A percentile compares a stretch with the other conserved stretches of the same genome.
Conservation (phyloP, 2,329 filamentous ascomycete genomes). For the Neonectria ditissima region DNA sequence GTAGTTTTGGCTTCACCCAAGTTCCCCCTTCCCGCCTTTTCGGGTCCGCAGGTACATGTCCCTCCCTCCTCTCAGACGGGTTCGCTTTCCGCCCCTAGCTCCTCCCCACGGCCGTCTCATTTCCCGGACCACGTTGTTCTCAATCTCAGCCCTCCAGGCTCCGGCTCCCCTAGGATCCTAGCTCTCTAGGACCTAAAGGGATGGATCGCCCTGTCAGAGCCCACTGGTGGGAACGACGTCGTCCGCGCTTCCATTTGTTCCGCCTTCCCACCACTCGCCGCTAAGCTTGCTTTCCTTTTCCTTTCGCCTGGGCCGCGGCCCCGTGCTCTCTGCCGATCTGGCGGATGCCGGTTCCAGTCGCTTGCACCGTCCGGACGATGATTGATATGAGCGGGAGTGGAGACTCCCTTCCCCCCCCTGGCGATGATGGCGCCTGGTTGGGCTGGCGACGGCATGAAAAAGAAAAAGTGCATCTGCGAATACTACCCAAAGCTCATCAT, state of each 20-base stretch:
- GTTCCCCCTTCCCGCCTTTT: conserved; percentile 18
- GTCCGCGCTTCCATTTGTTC: conserved; percentile 27
- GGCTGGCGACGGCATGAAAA: conserved; percentile 6
- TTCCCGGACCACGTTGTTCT: conserved; percentile 24
- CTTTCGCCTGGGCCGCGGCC: conserved; percentile 36
- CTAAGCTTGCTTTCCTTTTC: conserved; percentile 12
- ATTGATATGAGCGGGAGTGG: conserved; percentile 21
- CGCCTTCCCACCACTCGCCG: conserved; percentile 32
- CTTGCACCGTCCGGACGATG: neutral
- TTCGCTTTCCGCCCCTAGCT: conserved; percentile 18
- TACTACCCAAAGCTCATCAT: neutral
- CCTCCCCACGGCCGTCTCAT: conserved; percentile 22
- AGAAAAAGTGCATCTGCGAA: neutral
- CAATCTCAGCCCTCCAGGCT: conserved; percentile 9
- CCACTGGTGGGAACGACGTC: conserved; percentile 38
- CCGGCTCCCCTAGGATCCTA: conserved; percentile 10
- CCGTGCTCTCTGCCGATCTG: conserved; percentile 43
- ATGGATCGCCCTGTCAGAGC: conserved; percentile 31
- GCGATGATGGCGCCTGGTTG: conserved; percentile 12
- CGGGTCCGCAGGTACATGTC: too few relatives aligned
- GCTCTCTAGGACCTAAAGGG: too few relatives aligned
- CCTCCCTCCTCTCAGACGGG: neutral
- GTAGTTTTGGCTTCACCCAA: neutral
- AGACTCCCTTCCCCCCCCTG: conserved; percentile 9
- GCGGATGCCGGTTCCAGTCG: conserved; percentile 35